These are phyloP conservation scores for Russula emetica DNA, from an alignment of 768 basidiomycete species.

Conservation along the genomic window DNA sequence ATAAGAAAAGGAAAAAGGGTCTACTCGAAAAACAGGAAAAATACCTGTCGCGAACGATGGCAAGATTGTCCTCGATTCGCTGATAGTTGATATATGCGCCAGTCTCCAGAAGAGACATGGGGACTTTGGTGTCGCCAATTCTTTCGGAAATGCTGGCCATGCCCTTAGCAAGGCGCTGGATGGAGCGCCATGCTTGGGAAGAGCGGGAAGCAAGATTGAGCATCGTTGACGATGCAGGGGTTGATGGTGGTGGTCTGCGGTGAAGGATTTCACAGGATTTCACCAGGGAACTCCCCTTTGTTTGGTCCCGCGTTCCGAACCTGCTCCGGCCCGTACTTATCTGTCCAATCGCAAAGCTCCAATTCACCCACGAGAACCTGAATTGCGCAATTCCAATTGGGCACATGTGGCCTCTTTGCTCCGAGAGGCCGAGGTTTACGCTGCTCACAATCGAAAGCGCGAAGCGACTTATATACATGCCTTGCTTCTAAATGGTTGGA, in stretches of 20 bases:
- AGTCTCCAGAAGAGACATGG: constrained; percentile 83
- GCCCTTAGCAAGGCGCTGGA: constrained; percentile 36
- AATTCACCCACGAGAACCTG: not conserved
- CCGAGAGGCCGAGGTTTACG: not conserved
- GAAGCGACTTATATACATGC: not conserved
- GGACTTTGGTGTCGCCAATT: constrained; percentile 86
- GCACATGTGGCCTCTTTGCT: not conserved
- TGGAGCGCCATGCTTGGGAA: constrained; percentile 27
- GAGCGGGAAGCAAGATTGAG: constrained; percentile 27
- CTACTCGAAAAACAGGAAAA: not conserved
- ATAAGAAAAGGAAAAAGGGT: constrained; percentile 1
- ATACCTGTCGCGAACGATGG: constrained; percentile 77
- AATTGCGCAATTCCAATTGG: not conserved
- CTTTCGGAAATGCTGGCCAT: constrained; percentile 75
- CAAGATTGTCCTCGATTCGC: constrained; percentile 96
- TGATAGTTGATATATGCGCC: constrained; percentile 89
- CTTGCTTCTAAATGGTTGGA: not conserved
- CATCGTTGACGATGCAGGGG: constrained; percentile 26
- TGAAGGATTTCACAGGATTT: not conserved
- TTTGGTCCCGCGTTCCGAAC: constrained; percentile 7
- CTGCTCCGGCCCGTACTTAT: constrained; percentile 19
- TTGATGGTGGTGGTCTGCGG: constrained; percentile 11
- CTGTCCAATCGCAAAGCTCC: constrained; percentile 13
- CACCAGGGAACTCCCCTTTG: not conserved
- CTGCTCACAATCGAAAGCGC: not conserved